phyloP scores from a whole-genome alignment of 345 rosid genomes.

The Rhodomyrtus tomentosa region DNA sequence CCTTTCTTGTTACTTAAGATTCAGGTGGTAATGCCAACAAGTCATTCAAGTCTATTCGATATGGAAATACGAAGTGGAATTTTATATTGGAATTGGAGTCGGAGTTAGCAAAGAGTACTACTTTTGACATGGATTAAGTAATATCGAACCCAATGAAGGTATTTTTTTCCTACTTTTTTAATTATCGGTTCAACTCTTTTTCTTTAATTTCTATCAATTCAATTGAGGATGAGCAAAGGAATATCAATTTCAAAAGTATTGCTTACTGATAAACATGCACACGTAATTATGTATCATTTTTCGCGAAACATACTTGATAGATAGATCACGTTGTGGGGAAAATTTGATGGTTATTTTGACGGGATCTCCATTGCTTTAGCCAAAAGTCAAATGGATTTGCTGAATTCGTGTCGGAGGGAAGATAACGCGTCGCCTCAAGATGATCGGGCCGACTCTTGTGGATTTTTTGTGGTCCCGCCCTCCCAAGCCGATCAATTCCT shows the following conservation, averaged over 20 bases:
- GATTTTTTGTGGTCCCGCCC: not conserved
- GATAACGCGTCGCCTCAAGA: not conserved
- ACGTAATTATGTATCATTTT: too few species aligned
- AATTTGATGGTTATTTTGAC: not conserved
- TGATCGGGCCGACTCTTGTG: not conserved
- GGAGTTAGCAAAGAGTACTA: too few species aligned
- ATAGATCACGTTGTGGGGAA: not conserved
- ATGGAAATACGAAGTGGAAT: too few species aligned
- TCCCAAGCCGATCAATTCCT: not conserved
- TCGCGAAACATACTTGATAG: too few species aligned
- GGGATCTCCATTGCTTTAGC: not conserved
- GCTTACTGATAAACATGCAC: not conserved
- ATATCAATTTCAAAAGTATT: not conserved
- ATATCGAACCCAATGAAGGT: too few species aligned
- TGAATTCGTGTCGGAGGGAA: not conserved
- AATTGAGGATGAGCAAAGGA: not conserved
- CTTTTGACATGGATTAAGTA: too few species aligned
- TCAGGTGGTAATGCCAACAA: too few species aligned
- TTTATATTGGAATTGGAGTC: too few species aligned
- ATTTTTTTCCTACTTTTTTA: too few species aligned
- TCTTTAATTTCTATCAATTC: not conserved
- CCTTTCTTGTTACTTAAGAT: too few species aligned
- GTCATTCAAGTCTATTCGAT: too few species aligned
- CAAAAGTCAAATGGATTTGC: not conserved
- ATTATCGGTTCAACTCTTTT: not conserved